Conservation (phyloP, 1,139 yeast species). For the Yamadazyma triangularis region DNA sequence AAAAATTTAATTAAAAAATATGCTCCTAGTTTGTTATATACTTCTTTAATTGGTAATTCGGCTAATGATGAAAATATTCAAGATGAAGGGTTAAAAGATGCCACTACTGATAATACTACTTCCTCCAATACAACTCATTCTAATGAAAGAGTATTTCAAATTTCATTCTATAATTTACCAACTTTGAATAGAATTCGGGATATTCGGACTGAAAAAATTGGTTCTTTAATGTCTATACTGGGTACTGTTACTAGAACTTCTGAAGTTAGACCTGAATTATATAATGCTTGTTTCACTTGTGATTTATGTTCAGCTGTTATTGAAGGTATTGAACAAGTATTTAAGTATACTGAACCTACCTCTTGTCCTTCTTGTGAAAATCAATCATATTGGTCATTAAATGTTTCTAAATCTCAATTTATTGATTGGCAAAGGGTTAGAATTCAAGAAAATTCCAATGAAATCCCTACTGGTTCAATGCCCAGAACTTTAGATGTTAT, state of each 20-base stretch:
- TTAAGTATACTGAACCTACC: conserved; percentile 93
- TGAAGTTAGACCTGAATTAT: conserved; percentile 94
- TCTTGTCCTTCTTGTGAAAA: conserved; percentile 89
- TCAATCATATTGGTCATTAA: conserved; percentile 80
- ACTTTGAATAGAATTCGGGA: conserved; percentile 83
- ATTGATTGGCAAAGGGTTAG: conserved; percentile 97
- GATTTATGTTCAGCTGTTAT: conserved; percentile 82
- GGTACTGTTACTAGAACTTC: conserved; percentile 97
- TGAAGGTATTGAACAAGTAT: conserved; percentile 88
- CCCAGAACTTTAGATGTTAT: conserved; percentile 95
- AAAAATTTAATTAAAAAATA: conserved; percentile 66
- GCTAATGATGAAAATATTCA: conserved; percentile 15
- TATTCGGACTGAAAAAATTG: conserved; percentile 83
- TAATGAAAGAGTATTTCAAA: conserved; percentile 76
- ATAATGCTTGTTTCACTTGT: conserved; percentile 83
- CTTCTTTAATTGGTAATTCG: conserved; percentile 31
- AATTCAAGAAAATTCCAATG: conserved; percentile 91
- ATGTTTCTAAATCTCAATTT: conserved; percentile 79
- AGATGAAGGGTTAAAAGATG: conserved; percentile 6
- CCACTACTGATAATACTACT: conserved; percentile 19
- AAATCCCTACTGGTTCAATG: conserved; percentile 98
- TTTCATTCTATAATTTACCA: conserved; percentile 86
- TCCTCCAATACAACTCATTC: conserved; percentile 28
- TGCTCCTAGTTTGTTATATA: conserved; percentile 68
- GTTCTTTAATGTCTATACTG: conserved; percentile 76